phyloP scores from a whole-genome alignment of 257 asterid species.

The Salvia rosmarinus region DNA sequence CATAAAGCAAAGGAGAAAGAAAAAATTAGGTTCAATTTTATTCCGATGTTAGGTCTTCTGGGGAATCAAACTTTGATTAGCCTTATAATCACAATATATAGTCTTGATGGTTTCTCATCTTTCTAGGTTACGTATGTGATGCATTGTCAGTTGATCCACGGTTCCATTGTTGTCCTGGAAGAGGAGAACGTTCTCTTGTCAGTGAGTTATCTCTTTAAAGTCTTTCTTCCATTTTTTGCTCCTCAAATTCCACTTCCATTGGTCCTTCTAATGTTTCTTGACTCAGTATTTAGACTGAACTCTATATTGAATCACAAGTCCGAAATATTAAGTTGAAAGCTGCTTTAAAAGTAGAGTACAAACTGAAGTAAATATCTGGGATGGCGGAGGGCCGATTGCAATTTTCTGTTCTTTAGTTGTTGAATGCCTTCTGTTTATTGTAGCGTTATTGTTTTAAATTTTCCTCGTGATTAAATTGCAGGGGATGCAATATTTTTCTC shows the following conservation, averaged over 20 bases:
- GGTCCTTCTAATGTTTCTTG: constrained; percentile 23
- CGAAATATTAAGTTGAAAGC: neutral
- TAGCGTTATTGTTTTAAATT: constrained; percentile 16
- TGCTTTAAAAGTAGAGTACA: constrained; percentile 5
- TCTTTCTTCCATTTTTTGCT: neutral
- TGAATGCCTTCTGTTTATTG: constrained; percentile 22
- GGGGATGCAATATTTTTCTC: constrained; percentile 83
- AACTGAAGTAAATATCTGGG: neutral
- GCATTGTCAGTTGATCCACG: constrained; percentile 67
- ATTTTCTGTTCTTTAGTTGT: constrained; percentile 6
- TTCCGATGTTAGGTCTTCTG: constrained; percentile 5
- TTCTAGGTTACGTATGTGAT: constrained; percentile 86
- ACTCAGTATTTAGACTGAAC: neutral
- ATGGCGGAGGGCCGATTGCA: constrained; percentile 5
- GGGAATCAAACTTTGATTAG: constrained; percentile 12
- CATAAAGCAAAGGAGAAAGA: neutral
- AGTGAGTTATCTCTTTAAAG: constrained; percentile 65
- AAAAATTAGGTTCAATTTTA: neutral
- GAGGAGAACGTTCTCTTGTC: constrained; percentile 80
- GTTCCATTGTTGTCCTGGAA: constrained; percentile 68
- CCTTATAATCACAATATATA: neutral
- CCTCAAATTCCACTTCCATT: neutral
- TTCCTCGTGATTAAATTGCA: constrained; percentile 41
- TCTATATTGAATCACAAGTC: neutral
- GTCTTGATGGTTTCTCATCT: constrained; percentile 26